A percentile compares a stretch with the other conserved stretches of the same genome.
Conservation (phyloP, 345 rosid species). For the Anacardium occidentale region DNA sequence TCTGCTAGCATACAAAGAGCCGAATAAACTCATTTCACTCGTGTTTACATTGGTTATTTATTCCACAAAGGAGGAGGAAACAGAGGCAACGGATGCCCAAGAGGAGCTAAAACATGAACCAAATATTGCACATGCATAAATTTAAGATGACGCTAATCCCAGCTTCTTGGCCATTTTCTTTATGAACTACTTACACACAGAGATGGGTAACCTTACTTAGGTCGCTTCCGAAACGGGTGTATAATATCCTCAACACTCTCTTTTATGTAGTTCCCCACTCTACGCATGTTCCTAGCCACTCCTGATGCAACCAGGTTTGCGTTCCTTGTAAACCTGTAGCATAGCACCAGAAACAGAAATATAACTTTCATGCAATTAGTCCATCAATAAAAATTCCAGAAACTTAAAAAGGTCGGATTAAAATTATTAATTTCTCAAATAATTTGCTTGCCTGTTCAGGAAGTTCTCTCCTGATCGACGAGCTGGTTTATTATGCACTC, state of each 20-base stretch:
- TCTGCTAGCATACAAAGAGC: neutral
- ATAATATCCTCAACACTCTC: constrained; percentile 47
- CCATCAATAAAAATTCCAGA: neutral
- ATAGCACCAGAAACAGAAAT: neutral
- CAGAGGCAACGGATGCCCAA: neutral
- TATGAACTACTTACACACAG: neutral
- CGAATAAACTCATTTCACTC: neutral
- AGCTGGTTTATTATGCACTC: constrained; percentile 33
- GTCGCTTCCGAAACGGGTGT: constrained; percentile 51
- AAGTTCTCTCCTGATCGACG: constrained; percentile 45
- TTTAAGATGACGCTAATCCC: neutral
- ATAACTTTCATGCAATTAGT: neutral
- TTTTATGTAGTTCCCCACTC: constrained; percentile 59
- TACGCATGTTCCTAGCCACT: constrained; percentile 53
- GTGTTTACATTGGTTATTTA: neutral
- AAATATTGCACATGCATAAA: neutral
- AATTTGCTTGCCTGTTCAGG: constrained; percentile 46
- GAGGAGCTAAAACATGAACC: neutral
- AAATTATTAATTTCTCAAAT: neutral
- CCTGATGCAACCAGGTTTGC: constrained; percentile 64
- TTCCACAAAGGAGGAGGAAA: neutral
- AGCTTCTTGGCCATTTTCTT: neutral
- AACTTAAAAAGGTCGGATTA: neutral
- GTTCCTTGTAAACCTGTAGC: constrained; percentile 55
- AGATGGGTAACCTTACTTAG: constrained; percentile 37